A percentile compares a stretch with the other conserved stretches of the same genome.
Conservation (phyloP, 2,329 filamentous ascomycete species). For the Plectosphaerella sp. region DNA sequence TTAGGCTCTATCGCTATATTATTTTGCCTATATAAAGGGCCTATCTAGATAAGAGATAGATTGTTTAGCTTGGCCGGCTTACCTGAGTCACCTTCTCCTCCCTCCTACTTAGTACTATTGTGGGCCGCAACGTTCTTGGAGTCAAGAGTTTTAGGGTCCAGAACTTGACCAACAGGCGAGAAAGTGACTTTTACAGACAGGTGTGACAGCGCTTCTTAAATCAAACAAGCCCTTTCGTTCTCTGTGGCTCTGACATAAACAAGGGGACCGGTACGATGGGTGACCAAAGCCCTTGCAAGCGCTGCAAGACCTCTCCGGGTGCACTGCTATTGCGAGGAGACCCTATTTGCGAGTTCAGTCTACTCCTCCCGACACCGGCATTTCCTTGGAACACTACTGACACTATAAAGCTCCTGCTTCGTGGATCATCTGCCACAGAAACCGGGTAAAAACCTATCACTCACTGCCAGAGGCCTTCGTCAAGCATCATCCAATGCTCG, state of each 20-base stretch:
- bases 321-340: constrained; percentile 15
- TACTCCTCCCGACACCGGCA: not conserved
- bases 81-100: too few species aligned
- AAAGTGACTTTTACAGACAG: too few species aligned
- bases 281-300: constrained; percentile 11
- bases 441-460: constrained; percentile 5
- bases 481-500: constrained; percentile 15
- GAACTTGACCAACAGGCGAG: too few species aligned
- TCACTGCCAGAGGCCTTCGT: too few species aligned
- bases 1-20: too few species aligned
- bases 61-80: too few species aligned
- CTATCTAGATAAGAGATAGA: too few species aligned
- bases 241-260: not conserved
- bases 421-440: constrained; percentile 73
- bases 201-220: not conserved
- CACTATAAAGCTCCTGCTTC: constrained; percentile 58
- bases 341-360: constrained; percentile 18
- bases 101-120: too few species aligned
- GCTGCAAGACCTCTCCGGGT: constrained; percentile 15
- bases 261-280: constrained; percentile 1
- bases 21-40: too few species aligned
- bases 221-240: not conserved
- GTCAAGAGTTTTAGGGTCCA: too few species aligned
- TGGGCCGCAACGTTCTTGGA: too few species aligned
- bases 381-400: constrained; percentile 3